Evolutionary conservation across 2,329 filamentous ascomycete species (phyloP), one percentile per base, ranked within the genome.

Genomic region (Orbilia javanica): DNA sequence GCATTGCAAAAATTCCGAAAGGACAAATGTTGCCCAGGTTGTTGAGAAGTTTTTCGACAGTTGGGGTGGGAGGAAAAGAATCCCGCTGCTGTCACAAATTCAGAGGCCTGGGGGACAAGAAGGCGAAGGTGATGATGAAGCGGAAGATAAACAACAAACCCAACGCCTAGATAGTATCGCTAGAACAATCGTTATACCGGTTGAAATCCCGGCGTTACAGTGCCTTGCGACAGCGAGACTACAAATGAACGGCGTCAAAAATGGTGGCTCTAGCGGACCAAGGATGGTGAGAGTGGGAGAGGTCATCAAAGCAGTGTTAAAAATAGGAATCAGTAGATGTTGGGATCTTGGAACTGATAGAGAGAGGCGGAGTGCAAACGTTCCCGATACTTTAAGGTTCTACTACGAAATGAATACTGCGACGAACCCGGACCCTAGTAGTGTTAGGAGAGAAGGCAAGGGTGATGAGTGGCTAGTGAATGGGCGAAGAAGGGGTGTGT

Each of bases 201-300:
- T 99, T 13, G 93, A 97, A 74, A 90, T 99, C 0, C 95, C 95
- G 0, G 90, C 91, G 0, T 87, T 97, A 1, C 89, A 93, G 57
- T 89, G 97, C 20, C 89, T 98, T 0, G 92, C 97, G 84, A 96
- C 92, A 0, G 91, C 92, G 1, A 89, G 92, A 65, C 87, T 95
- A 29, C 85, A 86, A 29, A 84, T 93, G 1, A 84, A 76, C 42
- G 75, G 42, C 15, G 62, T 86, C 8, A 83, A 82, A 50, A 80
- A 84, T 74, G 81, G 65, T 53, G 80, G 68, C 48, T 83, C 67
- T 71, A 85, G 81, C 70, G 80, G 80, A 42, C 84, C 34, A 11
- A 80, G 79, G 15, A 82, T 84, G 80, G 84, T 84, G 5, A 83
- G 85, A 2, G 85, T 87, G 7, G 86, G 86, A 11, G 84, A 87